Base-by-base conservation (phyloP, 2,329 filamentous ascomycete species). In the Cytospora mali region DNA sequence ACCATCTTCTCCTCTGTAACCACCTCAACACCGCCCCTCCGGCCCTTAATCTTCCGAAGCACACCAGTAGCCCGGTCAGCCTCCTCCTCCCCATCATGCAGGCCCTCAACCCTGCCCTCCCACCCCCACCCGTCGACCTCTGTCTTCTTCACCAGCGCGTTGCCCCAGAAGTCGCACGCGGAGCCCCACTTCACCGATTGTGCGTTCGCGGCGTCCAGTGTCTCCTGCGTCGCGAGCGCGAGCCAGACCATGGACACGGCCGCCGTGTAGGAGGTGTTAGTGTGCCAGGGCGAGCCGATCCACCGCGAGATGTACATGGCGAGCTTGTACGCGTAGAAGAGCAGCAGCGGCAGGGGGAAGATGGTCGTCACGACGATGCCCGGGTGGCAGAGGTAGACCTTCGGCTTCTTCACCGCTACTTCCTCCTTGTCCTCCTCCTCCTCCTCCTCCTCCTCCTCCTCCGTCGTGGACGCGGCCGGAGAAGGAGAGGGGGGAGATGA, bases 81-180 rank as follows among this genome's bases (percentile, higher is more conserved):
- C 71, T 73, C 68, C 55, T 75, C 75, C 2, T 77, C 75, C 9
- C 77, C 68, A 2, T 52, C 50, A 1, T 80, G 77, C 66, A 80
- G 80, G 33, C 78, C 75, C 66, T 81, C 80, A n/a, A 81, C 78
- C 11, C 75, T 78, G 61, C 89, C 88, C 66, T 85, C 79, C 75
- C 87, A 89, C 0, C 92, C 93, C 93, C 93, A 97, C 9, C 92
- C 91, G 50, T 91, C 87, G 3, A 96, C 88, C 74, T 97, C 92
- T 1, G 93, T 96, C 70, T 86, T 86, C 75, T 88, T 89, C 6
- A 92, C 85, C 46, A 82, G 78, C 64, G 84, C 82, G 23, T 81
- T 76, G 0, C 89, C 87, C 60, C 76, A 74, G 13, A 83, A 74
- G 67, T 88, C 83, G 10, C 83, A 84, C n/a, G 86, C 84, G 31